Conservation (phyloP, 176 grass and related monocot species). For the Chrysopogon serrulatus region DNA sequence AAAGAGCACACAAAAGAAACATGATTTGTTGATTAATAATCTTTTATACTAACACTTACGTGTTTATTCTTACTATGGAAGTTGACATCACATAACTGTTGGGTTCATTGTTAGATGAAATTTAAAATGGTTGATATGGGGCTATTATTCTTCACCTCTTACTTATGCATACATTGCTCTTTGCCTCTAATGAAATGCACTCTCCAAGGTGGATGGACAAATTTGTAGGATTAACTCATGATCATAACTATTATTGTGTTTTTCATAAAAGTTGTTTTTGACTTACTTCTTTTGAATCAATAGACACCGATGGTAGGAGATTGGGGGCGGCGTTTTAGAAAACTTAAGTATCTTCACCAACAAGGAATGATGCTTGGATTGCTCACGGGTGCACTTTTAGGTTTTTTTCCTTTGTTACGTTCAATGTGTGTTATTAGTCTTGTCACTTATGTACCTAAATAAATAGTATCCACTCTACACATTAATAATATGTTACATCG, state of each 20-base stretch:
- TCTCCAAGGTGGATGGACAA: conserved; percentile 89
- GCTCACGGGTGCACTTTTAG: conserved; percentile 67
- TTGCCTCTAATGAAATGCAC: conserved; percentile 74
- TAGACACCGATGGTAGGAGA: conserved; percentile 53
- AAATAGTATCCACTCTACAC: conserved; percentile 50
- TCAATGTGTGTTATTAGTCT: conserved; percentile 86
- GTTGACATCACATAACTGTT: not conserved
- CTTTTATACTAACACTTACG: not conserved
- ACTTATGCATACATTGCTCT: conserved; percentile 85
- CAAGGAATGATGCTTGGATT: conserved; percentile 91
- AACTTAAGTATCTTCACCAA: conserved; percentile 56
- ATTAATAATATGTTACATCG: not conserved
- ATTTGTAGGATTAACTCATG: conserved; percentile 45
- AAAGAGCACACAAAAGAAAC: not conserved
- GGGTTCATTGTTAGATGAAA: conserved; percentile 43
- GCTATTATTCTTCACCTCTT: conserved; percentile 80
- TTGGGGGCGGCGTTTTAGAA: conserved; percentile 65
- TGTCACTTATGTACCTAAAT: conserved; percentile 79
- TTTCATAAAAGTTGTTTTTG: conserved; percentile 13
- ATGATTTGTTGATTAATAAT: conserved; percentile 7
- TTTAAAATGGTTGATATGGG: conserved; percentile 95
- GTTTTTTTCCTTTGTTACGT: conserved; percentile 81
- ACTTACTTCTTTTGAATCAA: conserved; percentile 10
- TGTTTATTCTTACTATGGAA: not conserved
- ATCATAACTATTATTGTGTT: not conserved